Evolutionary conservation across 371 early-diverging fungal genomes (phyloP).

Genomic region (Mortierella sp.): DNA sequence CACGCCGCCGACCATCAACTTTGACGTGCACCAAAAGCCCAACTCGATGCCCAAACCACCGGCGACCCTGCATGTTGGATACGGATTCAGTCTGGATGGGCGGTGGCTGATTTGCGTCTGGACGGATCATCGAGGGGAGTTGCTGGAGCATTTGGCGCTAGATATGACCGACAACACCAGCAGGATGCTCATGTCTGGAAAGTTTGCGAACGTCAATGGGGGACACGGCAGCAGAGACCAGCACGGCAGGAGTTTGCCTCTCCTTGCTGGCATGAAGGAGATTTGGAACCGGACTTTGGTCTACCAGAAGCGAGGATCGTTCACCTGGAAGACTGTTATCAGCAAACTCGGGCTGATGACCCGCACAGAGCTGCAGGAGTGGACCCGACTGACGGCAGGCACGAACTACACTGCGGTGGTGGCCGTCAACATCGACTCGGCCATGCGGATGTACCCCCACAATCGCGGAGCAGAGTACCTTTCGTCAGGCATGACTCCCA

Average conservation of each 20-base stretch:
- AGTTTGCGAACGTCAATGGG: not conserved
- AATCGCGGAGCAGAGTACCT: constrained; percentile 29
- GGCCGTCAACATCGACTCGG: constrained; percentile 65
- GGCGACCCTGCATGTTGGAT: constrained; percentile 67
- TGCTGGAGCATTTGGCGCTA: constrained; percentile 60
- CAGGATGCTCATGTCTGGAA: not conserved
- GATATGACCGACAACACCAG: constrained; percentile 25
- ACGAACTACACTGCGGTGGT: constrained; percentile 62
- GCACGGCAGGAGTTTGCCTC: not conserved
- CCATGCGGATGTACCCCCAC: constrained; percentile 56
- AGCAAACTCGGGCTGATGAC: constrained; percentile 47
- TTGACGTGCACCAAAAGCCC: constrained; percentile 50
- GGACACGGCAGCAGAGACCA: not conserved
- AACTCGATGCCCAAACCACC: constrained; percentile 43
- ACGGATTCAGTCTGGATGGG: constrained; percentile 69
- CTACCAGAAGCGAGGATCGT: constrained; percentile 51
- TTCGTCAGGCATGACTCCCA: constrained; percentile 26
- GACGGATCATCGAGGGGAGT: constrained; percentile 72
- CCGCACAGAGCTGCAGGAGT: constrained; percentile 48
- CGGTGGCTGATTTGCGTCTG: constrained; percentile 71
- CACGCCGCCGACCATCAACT: constrained; percentile 58
- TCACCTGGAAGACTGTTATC: constrained; percentile 52
- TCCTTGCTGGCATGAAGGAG: constrained; percentile 27
- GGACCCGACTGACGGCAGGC: constrained; percentile 57
- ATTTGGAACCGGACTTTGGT: constrained; percentile 44